Evolutionary conservation across 805 yeast species (phyloP).

Genomic region (Maudiozyma turicensis): DNA sequence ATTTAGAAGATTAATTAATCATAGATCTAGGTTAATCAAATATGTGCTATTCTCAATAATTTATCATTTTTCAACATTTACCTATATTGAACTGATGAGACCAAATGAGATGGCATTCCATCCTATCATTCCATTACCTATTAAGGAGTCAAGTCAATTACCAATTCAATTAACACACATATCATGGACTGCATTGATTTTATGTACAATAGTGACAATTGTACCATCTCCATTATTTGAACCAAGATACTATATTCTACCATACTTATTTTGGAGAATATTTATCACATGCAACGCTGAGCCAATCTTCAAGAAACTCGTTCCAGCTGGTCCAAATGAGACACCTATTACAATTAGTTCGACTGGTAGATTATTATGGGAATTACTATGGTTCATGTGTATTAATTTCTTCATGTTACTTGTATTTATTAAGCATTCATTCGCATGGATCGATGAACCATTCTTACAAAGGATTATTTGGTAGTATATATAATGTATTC

Average conservation of each 20-base stretch:
- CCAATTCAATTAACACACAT: constrained; percentile 37
- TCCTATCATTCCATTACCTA: constrained; percentile 30
- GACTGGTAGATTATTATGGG: constrained; percentile 36
- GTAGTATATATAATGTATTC: constrained; percentile 33
- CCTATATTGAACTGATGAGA: constrained; percentile 30
- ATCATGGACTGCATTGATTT: constrained; percentile 41
- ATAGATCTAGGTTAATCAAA: constrained; percentile 35
- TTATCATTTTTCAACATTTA: constrained; percentile 51
- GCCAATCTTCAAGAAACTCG: constrained; percentile 21
- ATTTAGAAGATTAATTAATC: constrained; percentile 51
- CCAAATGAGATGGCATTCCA: constrained; percentile 30
- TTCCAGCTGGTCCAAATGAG: constrained; percentile 10
- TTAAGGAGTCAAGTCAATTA: constrained; percentile 27
- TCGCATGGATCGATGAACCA: constrained; percentile 58
- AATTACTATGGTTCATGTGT: constrained; percentile 50
- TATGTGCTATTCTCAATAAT: constrained; percentile 48
- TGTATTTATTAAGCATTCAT: constrained; percentile 53
- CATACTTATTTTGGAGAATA: constrained; percentile 66
- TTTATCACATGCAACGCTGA: constrained; percentile 35
- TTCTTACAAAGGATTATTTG: constrained; percentile 75
- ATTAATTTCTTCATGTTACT: constrained; percentile 45
- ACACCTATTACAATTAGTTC: constrained; percentile 14
- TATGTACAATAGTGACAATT: constrained; percentile 49
- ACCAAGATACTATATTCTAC: constrained; percentile 84
- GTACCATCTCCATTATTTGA: constrained; percentile 90